phyloP scores from a whole-genome alignment of 345 rosid species.

The Pseudoturritis turrita region DNA sequence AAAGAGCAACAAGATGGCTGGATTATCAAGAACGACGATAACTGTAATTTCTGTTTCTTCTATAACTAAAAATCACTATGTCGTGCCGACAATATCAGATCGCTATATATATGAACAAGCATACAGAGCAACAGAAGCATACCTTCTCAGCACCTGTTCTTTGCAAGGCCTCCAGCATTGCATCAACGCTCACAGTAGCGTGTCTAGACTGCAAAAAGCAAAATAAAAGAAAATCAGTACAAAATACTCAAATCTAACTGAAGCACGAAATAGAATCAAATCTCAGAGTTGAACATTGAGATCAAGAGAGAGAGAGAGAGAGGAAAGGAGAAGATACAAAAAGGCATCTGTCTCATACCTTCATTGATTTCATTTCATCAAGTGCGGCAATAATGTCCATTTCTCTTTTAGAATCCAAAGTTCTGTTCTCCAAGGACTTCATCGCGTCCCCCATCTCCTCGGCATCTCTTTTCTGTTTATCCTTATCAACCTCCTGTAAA shows the following conservation, averaged over 20 bases:
- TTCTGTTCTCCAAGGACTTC: conserved; percentile 89
- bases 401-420: conserved; percentile 87
- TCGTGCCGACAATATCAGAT: background rate
- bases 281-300: background rate
- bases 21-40: background rate
- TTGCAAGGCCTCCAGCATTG: conserved; percentile 91
- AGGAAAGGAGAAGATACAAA: background rate
- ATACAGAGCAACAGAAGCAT: background rate
- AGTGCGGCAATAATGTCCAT: conserved; percentile 95
- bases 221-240: background rate
- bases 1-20: background rate
- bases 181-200: conserved; percentile 84
- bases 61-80: background rate
- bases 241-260: background rate
- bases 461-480: conserved; percentile 55
- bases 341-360: conserved; percentile 34
- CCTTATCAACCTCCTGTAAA: conserved; percentile 47
- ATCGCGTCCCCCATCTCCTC: conserved; percentile 97
- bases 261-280: background rate
- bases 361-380: conserved; percentile 91
- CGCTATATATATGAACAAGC: background rate
- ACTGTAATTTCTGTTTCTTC: background rate
- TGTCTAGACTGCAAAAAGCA: conserved; percentile 68
- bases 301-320: background rate
- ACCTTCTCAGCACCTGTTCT: conserved; percentile 64